Conservation (phyloP, 73 alveolate species). For the Tetrahymena borealis region DNA sequence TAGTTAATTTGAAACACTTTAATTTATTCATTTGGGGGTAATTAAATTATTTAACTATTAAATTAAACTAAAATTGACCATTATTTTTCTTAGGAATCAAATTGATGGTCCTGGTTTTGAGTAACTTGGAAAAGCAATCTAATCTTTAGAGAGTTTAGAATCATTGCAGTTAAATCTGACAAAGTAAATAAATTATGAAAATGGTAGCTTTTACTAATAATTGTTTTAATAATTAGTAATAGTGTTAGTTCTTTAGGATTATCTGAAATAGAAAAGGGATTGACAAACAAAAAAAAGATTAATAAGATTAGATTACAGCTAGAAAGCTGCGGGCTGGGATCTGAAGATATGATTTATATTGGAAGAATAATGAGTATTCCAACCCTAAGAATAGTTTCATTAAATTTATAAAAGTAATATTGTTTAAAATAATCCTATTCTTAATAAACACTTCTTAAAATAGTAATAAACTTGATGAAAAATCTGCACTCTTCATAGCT, state of each 20-base stretch:
- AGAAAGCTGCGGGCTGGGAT: not conserved
- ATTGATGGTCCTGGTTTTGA: not conserved
- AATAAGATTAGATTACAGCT: not conserved
- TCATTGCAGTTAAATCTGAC: not conserved
- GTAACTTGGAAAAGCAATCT: not conserved
- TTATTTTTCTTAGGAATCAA: not conserved
- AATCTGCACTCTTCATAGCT: not conserved
- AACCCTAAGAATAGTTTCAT: not conserved
- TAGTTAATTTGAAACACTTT: not conserved
- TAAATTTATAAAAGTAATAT: not conserved
- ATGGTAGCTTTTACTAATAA: not conserved
- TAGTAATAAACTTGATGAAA: not conserved
- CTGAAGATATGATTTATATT: not conserved
- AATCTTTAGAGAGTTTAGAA: not conserved
- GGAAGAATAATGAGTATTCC: not conserved
- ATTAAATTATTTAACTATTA: not conserved
- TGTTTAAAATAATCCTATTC: not conserved
- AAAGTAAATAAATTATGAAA: not conserved
- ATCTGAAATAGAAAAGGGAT: not conserved
- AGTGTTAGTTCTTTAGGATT: not conserved
- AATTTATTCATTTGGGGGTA: not conserved
- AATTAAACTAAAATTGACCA: not conserved
- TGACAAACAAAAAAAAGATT: not conserved
- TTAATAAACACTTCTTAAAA: not conserved
- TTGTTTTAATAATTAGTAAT: not conserved